Base-by-base conservation (phyloP, 345 rosid species). In the Eucalyptus shirleyi region DNA sequence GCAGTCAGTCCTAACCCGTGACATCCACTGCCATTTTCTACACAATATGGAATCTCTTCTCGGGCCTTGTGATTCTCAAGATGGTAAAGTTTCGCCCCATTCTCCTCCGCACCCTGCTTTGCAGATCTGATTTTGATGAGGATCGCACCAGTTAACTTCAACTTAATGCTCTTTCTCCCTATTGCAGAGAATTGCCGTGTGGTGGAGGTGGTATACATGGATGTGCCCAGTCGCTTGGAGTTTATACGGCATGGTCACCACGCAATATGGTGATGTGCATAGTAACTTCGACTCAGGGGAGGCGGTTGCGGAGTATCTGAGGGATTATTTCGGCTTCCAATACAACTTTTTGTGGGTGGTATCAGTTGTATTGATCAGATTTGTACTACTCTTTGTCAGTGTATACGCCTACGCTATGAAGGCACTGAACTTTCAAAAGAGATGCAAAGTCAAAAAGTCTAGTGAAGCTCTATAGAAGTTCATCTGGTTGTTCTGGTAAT, bases 191-290 rank as follows among this genome's bases (percentile, higher is more conserved):
- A 93, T 95, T 86, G 89, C 90, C 3, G 62, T 88, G 40, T 92
- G 95, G 95, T 93, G 93, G 93, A 91, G 92, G 92, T 93, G 95
- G 93, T 91, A 90, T 87, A 24, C 93, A 7, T 88, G 89, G 89
- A 53, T 90, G 49, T 92, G 92, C 91, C 95, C 94, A 12, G 91
- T 91, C 34, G 88, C 95, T 59, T 93, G 95, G 95, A 91, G 93
- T 6, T 82, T 93, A 55, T 93, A 94, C 16, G 94, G 93, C 77
- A 1, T 91, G 89, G 28, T 92, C 12, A 53, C 87, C 47, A 89
- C 95, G 30, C 96, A 93, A 77, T 93, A 89, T n/a, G 94, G 95
- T 51, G 91, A 95, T 81, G 67, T 92, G 86, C 89, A 90, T 88
- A 89, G 88, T 15, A 90, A 59, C 88, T 87, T 95, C 26, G 92